These are phyloP conservation scores for Aspergillus hancockii DNA, from an alignment of 495 filamentous ascomycete species.

Conservation along the genomic window DNA sequence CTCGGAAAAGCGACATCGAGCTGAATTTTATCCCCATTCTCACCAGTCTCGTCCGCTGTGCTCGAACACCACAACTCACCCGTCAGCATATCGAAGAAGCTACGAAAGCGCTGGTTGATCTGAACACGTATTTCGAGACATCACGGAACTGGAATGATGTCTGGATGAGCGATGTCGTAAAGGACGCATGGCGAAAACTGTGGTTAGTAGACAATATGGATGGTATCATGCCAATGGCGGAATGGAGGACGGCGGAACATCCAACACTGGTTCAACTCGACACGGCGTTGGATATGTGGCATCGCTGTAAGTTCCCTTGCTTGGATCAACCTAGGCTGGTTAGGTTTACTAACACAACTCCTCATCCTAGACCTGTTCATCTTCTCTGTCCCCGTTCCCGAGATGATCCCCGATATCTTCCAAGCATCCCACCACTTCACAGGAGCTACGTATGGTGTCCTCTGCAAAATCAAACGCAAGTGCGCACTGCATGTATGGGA, in stretches of 20 bases:
- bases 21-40: conserved; percentile 64
- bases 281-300: conserved; percentile 60
- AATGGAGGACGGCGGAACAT: conserved; percentile 58
- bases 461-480: conserved; percentile 63
- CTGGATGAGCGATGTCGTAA: conserved; percentile 62
- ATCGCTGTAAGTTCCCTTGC: conserved; percentile 36
- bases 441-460: conserved; percentile 63
- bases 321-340: conserved; percentile 53
- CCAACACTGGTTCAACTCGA: conserved; percentile 60
- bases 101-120: conserved; percentile 58
- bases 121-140: conserved; percentile 62
- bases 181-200: conserved; percentile 58
- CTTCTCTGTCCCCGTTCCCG: conserved; percentile 65
- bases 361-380: conserved; percentile 64
- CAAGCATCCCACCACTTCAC: conserved; percentile 68
- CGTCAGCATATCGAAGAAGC: conserved; percentile 54
- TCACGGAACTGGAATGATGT: conserved; percentile 63
- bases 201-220: conserved; percentile 60
- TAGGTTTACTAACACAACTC: conserved; percentile 47
- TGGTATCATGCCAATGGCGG: conserved; percentile 49
- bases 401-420: conserved; percentile 62
- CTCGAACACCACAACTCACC: conserved; percentile 51
- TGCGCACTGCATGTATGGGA: conserved; percentile 69
- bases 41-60: conserved; percentile 57
- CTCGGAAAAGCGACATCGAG: conserved; percentile 55